Evolutionary conservation across 177 flowering plant genomes (phyloP).

Genomic region (Vitis hybrid): DNA sequence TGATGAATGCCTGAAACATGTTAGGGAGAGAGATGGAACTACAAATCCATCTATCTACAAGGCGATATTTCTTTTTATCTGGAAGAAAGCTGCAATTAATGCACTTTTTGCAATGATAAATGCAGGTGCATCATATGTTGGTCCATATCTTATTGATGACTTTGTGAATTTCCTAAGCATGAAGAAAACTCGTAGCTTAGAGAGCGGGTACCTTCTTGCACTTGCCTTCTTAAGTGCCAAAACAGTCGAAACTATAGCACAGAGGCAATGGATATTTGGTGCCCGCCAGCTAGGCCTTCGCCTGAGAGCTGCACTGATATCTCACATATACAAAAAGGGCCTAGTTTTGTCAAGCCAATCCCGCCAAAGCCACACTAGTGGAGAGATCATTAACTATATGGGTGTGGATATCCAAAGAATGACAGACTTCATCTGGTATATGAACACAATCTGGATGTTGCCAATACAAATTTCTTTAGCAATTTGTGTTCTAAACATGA

Average conservation of each 20-base stretch:
- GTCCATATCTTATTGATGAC: conserved; percentile 85
- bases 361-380: conserved; percentile 81
- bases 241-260: conserved; percentile 77
- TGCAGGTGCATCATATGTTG: conserved; percentile 84
- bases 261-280: conserved; percentile 99
- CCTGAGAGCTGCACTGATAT: conserved; percentile 78
- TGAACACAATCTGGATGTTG: conserved; percentile 84
- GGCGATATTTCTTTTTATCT: conserved; percentile 51
- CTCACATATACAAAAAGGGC: conserved; percentile 87
- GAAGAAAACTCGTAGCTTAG: conserved; percentile 41
- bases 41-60: conserved; percentile 67
- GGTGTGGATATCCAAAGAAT: conserved; percentile 93
- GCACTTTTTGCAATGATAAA: conserved; percentile 71
- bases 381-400: conserved; percentile 94
- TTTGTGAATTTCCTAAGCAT: conserved; percentile 61
- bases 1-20: conserved; percentile 42
- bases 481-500: conserved; percentile 57
- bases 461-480: conserved; percentile 90
- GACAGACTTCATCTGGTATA: conserved; percentile 87
- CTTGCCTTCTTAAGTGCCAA: conserved; percentile 78
- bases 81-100: conserved; percentile 84
- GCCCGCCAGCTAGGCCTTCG: conserved; percentile 92
- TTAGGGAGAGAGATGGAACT: conserved; percentile 43
- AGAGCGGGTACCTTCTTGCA: conserved; percentile 74
- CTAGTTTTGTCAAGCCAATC: conserved; percentile 77